Conservation (phyloP, 257 asterid genomes). For the Asclepias syriaca region DNA sequence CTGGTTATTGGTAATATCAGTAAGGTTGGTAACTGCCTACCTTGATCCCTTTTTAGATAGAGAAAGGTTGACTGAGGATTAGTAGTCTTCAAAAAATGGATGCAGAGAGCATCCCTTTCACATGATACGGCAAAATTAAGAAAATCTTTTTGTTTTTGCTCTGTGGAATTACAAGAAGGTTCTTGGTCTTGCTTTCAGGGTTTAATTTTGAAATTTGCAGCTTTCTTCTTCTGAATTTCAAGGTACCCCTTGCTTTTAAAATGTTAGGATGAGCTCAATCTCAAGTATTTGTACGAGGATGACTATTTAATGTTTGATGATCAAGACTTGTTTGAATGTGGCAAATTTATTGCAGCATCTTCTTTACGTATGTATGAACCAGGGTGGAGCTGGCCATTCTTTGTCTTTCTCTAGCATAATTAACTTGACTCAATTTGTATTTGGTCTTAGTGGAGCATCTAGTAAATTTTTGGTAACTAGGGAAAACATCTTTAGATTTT, state of each 20-base stretch:
- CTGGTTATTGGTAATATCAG: neutral
- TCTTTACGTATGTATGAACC: neutral
- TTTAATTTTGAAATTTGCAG: neutral
- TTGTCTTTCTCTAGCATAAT: neutral
- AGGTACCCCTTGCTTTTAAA: neutral
- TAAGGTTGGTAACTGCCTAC: neutral
- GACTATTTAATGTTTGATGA: neutral
- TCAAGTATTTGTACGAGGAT: neutral
- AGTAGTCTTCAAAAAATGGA: neutral
- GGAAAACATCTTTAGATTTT: neutral
- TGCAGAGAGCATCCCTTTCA: neutral
- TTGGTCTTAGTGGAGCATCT: neutral
- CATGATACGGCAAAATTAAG: neutral
- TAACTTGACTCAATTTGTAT: conserved; percentile 2
- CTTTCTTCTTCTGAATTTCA: neutral
- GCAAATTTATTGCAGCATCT: neutral
- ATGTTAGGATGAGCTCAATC: neutral
- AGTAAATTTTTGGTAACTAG: neutral
- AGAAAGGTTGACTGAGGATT: neutral
- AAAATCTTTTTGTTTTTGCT: neutral
- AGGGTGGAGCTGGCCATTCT: neutral
- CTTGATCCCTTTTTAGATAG: neutral
- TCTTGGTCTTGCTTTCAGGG: neutral
- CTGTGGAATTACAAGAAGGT: neutral
- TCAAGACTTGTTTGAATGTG: neutral